A percentile compares a stretch with the other conserved stretches of the same genome.
phyloP scores from a whole-genome alignment of 2,329 filamentous ascomycete genomes.

The Sphaerostilbella broomeana region DNA sequence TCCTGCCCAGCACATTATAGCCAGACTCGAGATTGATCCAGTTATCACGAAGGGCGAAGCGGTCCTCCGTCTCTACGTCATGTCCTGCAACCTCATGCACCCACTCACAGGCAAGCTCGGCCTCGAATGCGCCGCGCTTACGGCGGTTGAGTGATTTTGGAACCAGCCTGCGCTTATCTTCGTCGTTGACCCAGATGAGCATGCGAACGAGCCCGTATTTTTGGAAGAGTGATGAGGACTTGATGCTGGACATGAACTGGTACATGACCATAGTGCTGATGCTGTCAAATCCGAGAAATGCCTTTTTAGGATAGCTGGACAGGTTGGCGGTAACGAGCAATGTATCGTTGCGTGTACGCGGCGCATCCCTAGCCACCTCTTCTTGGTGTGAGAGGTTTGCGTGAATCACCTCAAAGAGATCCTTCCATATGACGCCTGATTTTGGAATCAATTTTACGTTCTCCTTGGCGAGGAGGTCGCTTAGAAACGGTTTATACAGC shows the following conservation, averaged over 20 bases:
- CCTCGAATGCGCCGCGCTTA: constrained; percentile 50
- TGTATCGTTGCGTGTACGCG: constrained; percentile 57
- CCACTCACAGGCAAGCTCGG: constrained; percentile 54
- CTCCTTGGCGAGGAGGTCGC: constrained; percentile 45
- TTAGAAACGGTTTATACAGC: constrained; percentile 55
- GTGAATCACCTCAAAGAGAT: constrained; percentile 48
- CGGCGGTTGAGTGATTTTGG: constrained; percentile 52
- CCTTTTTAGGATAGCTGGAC: constrained; percentile 43
- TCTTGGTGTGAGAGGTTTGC: constrained; percentile 50
- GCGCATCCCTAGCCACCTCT: constrained; percentile 29
- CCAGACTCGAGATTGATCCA: constrained; percentile 43
- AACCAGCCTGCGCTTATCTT: constrained; percentile 53
- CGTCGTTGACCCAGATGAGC: constrained; percentile 62
- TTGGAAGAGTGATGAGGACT: constrained; percentile 57
- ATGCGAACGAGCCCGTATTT: constrained; percentile 73
- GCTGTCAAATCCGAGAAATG: constrained; percentile 48
- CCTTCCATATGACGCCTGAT: constrained; percentile 53
- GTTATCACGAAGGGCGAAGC: constrained; percentile 36
- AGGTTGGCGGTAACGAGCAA: constrained; percentile 69
- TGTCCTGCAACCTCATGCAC: constrained; percentile 51
- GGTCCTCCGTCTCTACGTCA: constrained; percentile 26
- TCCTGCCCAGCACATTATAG: constrained; percentile 34
- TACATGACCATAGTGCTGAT: constrained; percentile 52
- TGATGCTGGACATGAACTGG: constrained; percentile 55
- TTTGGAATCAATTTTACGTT: constrained; percentile 47